phyloP scores from a whole-genome alignment of 345 rosid species.

The Citrus glauca region DNA sequence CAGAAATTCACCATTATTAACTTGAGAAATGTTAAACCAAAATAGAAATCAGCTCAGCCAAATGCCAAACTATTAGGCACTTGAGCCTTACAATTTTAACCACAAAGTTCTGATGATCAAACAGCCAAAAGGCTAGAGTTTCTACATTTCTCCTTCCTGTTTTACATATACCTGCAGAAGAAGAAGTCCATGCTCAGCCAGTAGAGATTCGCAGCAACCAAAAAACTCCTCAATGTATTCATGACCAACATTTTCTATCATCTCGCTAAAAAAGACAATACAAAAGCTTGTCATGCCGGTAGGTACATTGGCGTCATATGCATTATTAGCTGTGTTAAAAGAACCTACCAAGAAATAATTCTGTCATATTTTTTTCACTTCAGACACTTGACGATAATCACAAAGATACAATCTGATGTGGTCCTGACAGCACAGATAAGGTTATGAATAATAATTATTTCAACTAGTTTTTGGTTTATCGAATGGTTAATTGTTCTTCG shows the following conservation, averaged over 20 bases:
- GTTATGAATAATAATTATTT: too few species aligned
- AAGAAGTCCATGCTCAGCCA: conserved; percentile 71
- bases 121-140: not conserved
- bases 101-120: too few species aligned
- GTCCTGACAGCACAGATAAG: conserved; percentile 37
- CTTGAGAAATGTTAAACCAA: not conserved
- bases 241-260: conserved; percentile 92
- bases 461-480: not conserved
- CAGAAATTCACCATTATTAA: not conserved
- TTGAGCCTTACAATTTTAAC: too few species aligned
- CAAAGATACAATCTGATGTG: conserved; percentile 57
- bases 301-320: not conserved
- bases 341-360: conserved; percentile 80
- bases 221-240: conserved; percentile 88
- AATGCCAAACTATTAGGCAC: not conserved
- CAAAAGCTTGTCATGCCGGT: not conserved
- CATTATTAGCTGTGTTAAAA: not conserved
- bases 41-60: not conserved
- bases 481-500: not conserved
- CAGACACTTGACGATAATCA: conserved; percentile 74
- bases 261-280: conserved; percentile 51
- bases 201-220: conserved; percentile 61
- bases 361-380: conserved; percentile 62
- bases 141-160: conserved; percentile 10
- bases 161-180: conserved; percentile 63